Evolutionary conservation across 1,139 yeast genomes (phyloP).

Genomic region (Scheffersomyces quercinus): DNA sequence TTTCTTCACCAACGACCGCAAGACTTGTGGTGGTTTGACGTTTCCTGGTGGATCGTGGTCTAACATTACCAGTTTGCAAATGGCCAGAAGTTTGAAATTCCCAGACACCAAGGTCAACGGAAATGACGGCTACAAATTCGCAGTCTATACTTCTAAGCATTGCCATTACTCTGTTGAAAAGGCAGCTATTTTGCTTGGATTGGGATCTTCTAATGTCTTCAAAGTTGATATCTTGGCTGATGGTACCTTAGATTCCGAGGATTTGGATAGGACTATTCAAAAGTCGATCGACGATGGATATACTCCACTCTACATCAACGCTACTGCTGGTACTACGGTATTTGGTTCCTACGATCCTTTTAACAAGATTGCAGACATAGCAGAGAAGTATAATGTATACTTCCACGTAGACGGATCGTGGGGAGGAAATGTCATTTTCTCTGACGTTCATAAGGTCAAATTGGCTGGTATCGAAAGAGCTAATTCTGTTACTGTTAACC

Average conservation of each 20-base stretch:
- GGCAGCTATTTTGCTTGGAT: slow-evolving; percentile 75
- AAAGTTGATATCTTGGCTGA: slow-evolving; percentile 54
- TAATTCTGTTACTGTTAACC: slow-evolving; percentile 80
- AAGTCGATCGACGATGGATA: slow-evolving; percentile 51
- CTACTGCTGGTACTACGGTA: slow-evolving; percentile 90
- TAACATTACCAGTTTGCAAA: slow-evolving; percentile 75
- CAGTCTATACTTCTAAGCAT: slow-evolving; percentile 69
- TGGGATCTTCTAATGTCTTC: slow-evolving; percentile 65
- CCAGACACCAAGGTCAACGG: slow-evolving; percentile 75
- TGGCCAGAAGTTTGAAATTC: slow-evolving; percentile 65
- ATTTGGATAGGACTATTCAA: slow-evolving; percentile 48
- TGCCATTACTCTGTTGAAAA: slow-evolving; percentile 83
- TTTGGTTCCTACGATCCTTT: slow-evolving; percentile 82
- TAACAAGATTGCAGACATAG: slow-evolving; percentile 51
- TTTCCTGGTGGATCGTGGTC: slow-evolving; percentile 91
- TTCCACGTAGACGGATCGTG: slow-evolving; percentile 88
- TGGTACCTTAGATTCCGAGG: slow-evolving; percentile 58
- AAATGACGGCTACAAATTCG: slow-evolving; percentile 56
- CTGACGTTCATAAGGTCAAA: slow-evolving; percentile 46
- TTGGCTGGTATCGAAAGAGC: slow-evolving; percentile 66
- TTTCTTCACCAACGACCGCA: slow-evolving; percentile 49
- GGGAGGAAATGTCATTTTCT: slow-evolving; percentile 86
- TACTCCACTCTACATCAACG: slow-evolving; percentile 75
- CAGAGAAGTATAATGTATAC: slow-evolving; percentile 61
- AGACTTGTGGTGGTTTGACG: slow-evolving; percentile 76